Conservation (phyloP, 2,329 filamentous ascomycete species). For the Hymenoscyphus fructigenus region DNA sequence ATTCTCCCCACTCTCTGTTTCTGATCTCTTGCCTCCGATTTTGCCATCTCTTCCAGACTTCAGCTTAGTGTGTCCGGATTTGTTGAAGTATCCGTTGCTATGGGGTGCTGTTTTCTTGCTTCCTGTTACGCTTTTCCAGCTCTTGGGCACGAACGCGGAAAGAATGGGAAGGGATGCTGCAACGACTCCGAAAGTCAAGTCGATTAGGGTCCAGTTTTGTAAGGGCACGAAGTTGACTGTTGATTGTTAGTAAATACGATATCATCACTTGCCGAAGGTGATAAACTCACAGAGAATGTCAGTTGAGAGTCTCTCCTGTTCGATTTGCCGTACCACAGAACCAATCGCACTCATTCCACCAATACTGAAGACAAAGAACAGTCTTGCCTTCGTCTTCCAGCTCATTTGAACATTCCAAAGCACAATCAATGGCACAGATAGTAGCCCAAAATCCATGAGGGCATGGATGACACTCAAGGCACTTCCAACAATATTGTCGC, state of each 20-base stretch:
- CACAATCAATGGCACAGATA: not conserved
- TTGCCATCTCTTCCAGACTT: not conserved
- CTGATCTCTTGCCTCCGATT: not conserved
- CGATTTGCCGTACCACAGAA: not conserved
- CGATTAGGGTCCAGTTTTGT: not conserved
- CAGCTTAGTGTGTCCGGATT: not conserved
- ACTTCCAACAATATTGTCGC: not conserved
- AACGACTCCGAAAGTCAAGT: not conserved
- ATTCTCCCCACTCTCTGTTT: not conserved
- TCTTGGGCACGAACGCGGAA: not conserved
- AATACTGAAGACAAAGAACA: slow-evolving; percentile 1
- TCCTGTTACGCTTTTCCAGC: not conserved
- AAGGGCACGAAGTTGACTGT: not conserved
- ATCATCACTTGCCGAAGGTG: not conserved
- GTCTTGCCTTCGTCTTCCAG: not conserved
- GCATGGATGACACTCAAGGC: not conserved
- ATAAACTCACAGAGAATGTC: not conserved
- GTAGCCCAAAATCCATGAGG: not conserved
- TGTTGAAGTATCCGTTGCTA: not conserved
- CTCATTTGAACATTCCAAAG: slow-evolving; percentile 1
- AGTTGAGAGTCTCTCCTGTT: not conserved
- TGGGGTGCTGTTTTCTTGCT: not conserved
- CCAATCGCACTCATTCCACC: slow-evolving; percentile 1
- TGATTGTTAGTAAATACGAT: not conserved
- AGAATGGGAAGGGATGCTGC: not conserved